These are phyloP conservation scores for Dichomitus squalens DNA, from an alignment of 1,284 basidiomycete species.

Conservation along the genomic window DNA sequence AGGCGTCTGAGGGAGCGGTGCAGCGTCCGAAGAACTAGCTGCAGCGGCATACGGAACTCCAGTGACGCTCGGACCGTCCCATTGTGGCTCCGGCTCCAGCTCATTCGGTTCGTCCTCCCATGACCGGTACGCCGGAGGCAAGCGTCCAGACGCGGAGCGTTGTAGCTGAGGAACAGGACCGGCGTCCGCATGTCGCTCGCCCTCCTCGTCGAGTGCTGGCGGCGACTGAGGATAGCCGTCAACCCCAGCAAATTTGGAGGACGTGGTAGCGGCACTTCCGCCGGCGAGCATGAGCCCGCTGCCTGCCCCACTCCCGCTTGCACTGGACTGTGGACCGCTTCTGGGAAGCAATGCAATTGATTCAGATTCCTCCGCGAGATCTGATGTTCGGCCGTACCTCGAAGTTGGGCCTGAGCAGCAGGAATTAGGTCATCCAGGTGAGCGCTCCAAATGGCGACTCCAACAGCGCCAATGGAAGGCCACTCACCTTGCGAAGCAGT, in stretches of 20 bases:
- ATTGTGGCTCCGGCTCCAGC: background rate
- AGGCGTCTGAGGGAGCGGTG: background rate
- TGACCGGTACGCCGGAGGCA: slow-evolving; percentile 22
- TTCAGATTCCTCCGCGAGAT: background rate
- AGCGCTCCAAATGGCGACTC: background rate
- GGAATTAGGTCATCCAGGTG: background rate
- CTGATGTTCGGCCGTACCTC: slow-evolving; percentile 3
- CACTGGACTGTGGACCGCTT: background rate
- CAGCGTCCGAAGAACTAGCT: background rate
- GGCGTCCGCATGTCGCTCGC: slow-evolving; percentile 17
- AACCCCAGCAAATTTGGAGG: background rate
- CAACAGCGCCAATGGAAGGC: background rate
- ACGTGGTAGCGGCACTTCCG: background rate
- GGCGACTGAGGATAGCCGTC: background rate
- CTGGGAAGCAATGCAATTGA: slow-evolving; percentile 8
- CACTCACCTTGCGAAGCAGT: slow-evolving; percentile 5
- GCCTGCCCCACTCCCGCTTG: background rate
- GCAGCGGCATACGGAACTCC: background rate
- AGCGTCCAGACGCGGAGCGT: slow-evolving; percentile 18
- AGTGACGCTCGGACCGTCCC: background rate
- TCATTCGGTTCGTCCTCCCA: slow-evolving; percentile 14
- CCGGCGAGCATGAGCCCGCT: background rate
- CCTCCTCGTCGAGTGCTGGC: background rate
- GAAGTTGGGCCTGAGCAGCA: background rate
- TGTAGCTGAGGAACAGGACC: slow-evolving; percentile 16